A percentile compares a stretch with the other conserved stretches of the same genome.
Evolutionary conservation across 176 grass and related monocot species (phyloP).

Genomic region (Oryza longistaminata): DNA sequence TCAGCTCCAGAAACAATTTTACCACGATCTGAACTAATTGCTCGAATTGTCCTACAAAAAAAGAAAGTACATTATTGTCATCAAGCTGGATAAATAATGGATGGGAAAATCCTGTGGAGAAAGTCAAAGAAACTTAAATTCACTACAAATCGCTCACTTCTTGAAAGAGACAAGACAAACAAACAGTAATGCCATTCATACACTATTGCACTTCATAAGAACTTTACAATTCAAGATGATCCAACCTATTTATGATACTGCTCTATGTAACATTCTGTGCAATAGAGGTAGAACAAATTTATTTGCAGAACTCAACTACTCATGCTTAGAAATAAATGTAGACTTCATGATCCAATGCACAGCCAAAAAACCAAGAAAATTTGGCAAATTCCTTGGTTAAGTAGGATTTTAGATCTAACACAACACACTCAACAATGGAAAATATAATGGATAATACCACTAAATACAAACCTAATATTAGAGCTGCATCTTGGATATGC

Average conservation of each 20-base stretch:
- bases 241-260: background rate
- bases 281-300: background rate
- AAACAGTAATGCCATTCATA: background rate
- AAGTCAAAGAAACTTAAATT: constrained; percentile 38
- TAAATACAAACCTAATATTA: background rate
- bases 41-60: constrained; percentile 73
- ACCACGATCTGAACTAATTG: constrained; percentile 93
- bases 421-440: background rate
- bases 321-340: constrained; percentile 4
- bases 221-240: constrained; percentile 19
- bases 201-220: background rate
- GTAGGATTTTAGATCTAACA: constrained; percentile 15
- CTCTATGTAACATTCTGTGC: background rate
- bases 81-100: constrained; percentile 18
- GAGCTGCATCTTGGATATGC: constrained; percentile 18
- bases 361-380: background rate
- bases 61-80: constrained; percentile 25
- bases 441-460: background rate
- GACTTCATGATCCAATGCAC: background rate
- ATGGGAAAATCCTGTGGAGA: constrained; percentile 1
- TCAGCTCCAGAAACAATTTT: constrained; percentile 98
- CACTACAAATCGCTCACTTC: background rate
- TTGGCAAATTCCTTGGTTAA: background rate
- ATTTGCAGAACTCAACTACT: background rate
- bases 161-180: background rate